Evolutionary conservation across 306 rosid genomes (phyloP).

Genomic region (Styphnolobium japonicum): DNA sequence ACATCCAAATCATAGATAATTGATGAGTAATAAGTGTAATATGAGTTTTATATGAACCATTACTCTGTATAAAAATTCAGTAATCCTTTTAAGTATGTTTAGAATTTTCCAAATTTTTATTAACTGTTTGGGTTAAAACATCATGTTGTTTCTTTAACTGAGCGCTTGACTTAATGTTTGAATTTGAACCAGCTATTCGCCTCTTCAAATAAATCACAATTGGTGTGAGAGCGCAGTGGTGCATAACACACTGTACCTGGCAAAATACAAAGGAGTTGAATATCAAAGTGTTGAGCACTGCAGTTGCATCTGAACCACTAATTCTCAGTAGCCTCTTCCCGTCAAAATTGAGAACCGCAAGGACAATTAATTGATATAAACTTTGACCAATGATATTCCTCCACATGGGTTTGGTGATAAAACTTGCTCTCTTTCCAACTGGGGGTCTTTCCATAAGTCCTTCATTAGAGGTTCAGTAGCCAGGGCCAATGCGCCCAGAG

Average conservation of each 20-base stretch:
- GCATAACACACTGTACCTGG: slow-evolving; percentile 52
- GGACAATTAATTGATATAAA: slow-evolving; percentile 70
- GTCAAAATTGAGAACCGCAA: slow-evolving; percentile 63
- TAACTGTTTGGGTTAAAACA: neutral
- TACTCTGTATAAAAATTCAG: neutral
- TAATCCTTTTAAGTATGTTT: neutral
- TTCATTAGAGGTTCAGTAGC: slow-evolving; percentile 90
- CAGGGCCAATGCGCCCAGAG: slow-evolving; percentile 93
- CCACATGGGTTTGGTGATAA: slow-evolving; percentile 91
- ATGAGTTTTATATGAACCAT: neutral
- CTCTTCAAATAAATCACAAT: neutral
- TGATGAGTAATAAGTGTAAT: neutral
- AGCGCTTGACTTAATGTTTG: neutral
- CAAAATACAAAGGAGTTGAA: slow-evolving; percentile 94
- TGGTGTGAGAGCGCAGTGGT: neutral
- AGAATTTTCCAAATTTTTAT: neutral
- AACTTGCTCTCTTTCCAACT: slow-evolving; percentile 57
- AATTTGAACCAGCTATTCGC: neutral
- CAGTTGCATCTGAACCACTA: slow-evolving; percentile 63
- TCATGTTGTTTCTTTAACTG: neutral
- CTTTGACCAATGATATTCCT: slow-evolving; percentile 90
- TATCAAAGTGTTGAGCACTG: slow-evolving; percentile 68
- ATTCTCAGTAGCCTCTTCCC: slow-evolving; percentile 71
- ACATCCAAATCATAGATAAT: neutral
- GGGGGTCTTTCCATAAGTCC: slow-evolving; percentile 82